Evolutionary conservation across 208 protist species (phyloP), one percentile per base, ranked within the genome.

Genomic region (Trypanosoma avium): DNA sequence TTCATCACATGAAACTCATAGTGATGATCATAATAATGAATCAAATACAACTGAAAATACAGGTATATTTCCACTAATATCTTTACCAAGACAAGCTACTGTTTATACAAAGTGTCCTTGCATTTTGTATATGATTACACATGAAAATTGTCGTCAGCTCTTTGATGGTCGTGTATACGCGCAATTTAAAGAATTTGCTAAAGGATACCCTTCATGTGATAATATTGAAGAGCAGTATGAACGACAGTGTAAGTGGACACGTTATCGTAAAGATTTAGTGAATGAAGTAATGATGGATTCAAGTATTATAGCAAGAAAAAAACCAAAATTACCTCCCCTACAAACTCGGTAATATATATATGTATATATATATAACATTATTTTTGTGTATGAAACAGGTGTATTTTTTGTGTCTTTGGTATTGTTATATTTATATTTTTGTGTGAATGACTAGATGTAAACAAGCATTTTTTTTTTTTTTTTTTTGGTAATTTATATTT

Each of bases 171-270:
- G 47, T 21, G 57, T 61, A 3, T 62, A 81, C 21, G 72, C 70
- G 12, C 48, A 75, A 24, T 58, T 88, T 21, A 38, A 56, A 19
- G 82, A 83, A 61, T 85, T 75, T 64, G 61, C 64, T 7, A 88
- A 82, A 32, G 79, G 82, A 45, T 88, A 88, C 29, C 82, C 78
- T 10, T 69, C 82, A 2, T 61, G 81, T 29, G 69, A 77, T 6
- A 75, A 82, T 57, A 38, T 88, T 29, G 67, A 70, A 29, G 57
- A 77, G 3, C 74, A 84, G 48, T 87, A 77, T 65, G 63, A 79
- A 38, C 61, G 68, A 17, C 70, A 83, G 48, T 40, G 67, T 32
- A 63, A 63, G 35, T 87, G 81, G 81, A 3, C 30, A 4, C 19
- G 70, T 13, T 83, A 81, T 40, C 67, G 73, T 12, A 67, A 76